Percentiles rank a stretch among this genome's conserved stretches.
Evolutionary conservation across 1,284 basidiomycete species (phyloP).

Genomic region (Ustilago trichophora): DNA sequence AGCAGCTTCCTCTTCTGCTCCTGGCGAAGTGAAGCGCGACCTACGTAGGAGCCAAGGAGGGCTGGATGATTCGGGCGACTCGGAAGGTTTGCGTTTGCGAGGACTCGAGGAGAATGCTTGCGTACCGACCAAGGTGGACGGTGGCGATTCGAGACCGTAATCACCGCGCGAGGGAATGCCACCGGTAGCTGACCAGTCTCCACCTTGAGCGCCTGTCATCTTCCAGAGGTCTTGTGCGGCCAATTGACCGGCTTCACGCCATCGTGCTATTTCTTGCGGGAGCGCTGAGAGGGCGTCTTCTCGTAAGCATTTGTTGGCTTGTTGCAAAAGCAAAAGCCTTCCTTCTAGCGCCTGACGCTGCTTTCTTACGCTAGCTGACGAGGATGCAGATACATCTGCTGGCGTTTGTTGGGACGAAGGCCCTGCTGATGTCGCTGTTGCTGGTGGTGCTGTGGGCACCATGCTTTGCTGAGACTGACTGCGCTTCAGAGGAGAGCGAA

Average conservation of each 20-base stretch:
- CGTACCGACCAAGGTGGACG: neutral
- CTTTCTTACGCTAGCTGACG: constrained; percentile 11
- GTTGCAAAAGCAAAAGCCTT: constrained; percentile 25
- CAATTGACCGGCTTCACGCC: constrained; percentile 37
- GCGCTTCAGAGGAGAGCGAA: constrained; percentile 26
- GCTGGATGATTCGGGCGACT: constrained; percentile 6
- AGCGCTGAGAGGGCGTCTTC: constrained; percentile 16
- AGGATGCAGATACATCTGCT: neutral
- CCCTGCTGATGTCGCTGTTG: neutral
- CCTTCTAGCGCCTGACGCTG: constrained; percentile 32
- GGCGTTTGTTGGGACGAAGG: neutral
- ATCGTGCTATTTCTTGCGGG: constrained; percentile 27
- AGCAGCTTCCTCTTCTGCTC: constrained; percentile 30
- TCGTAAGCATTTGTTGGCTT: constrained; percentile 36
- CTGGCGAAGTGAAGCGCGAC: constrained; percentile 11
- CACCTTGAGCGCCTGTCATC: constrained; percentile 30
- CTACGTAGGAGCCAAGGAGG: constrained; percentile 12
- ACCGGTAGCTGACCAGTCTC: constrained; percentile 23
- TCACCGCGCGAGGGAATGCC: constrained; percentile 16
- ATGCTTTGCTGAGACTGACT: constrained; percentile 2
- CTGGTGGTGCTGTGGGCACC: neutral
- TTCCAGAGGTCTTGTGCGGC: constrained; percentile 45
- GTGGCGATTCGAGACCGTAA: constrained; percentile 36
- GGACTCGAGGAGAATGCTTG: neutral
- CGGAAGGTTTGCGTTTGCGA: constrained; percentile 9